Base-by-base conservation (phyloP, 1,284 basidiomycete species). In the Cutaneotrichosporon arboriforme region DNA sequence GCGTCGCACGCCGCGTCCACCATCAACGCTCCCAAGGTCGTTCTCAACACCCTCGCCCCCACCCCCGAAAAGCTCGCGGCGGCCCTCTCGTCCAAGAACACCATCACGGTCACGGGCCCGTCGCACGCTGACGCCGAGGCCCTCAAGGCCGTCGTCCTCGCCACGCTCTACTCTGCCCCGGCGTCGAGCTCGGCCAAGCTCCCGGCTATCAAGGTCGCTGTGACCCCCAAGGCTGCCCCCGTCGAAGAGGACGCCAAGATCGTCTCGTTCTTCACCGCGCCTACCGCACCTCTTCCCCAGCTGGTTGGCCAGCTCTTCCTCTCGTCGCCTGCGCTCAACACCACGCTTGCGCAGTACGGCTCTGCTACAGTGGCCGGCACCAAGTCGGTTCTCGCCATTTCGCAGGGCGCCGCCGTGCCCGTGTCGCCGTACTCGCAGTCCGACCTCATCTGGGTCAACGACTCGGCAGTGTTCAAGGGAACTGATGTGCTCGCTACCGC, bases 101-200 rank as follows among this genome's bases (percentile, higher is more conserved):
- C 63, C 14, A 59, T 74, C 41, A 58, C 61, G 22, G 64, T 73
- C 45, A 51, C 70, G 26, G 67, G 63, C 46, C 64, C 64, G 18
- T 59, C 68, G 49, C 62, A 65, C 56, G 58, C 65, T 26, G 65
- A 74, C 43, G 64, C 66, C 50, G 64, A 72, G 39, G 67, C 69
- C n/a, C 62, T 69, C 58, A 70, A 71, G 54, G 69, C 69, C 34
- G 59, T 73, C 41, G 66, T 72, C 18, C 63, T 70, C 17, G 79
- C 79, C 9, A 64, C 79, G 5, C 83, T 83, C 63, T 76, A 73
- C 66, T 64, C 70, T 4, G 68, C 74, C 14, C 65, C 68, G 7
- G 60, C 64, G 41, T 70, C 71, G 13, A 68, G 65, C 54, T 60
- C 65, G 12, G 56, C 60, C 38, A 60, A 62, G 39, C 62, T 73